Conservation (phyloP, 495 filamentous ascomycete genomes). For the Oleoguttula mirabilis region DNA sequence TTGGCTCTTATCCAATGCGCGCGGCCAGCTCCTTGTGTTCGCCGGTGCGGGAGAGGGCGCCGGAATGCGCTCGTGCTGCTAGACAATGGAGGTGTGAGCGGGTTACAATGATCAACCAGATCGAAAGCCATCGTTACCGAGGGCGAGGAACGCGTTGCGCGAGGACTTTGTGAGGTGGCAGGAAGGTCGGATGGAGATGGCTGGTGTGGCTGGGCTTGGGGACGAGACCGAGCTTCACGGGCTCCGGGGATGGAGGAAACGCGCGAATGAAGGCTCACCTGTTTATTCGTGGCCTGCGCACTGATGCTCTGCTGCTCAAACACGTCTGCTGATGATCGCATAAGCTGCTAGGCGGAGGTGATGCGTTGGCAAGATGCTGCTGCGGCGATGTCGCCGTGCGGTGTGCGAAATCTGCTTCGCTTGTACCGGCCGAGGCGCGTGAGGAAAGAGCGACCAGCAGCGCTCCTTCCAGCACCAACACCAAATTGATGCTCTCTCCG, state of each 20-base stretch:
- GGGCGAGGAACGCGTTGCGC: not conserved
- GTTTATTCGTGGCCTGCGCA: not conserved
- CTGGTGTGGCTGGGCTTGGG: not conserved
- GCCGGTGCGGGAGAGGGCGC: not conserved
- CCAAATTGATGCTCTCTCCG: not conserved
- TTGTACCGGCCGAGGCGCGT: too few species aligned
- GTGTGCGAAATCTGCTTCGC: not conserved
- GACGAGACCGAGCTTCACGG: too few species aligned
- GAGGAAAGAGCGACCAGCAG: not conserved
- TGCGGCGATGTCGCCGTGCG: not conserved
- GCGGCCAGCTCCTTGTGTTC: not conserved
- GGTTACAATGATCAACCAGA: not conserved
- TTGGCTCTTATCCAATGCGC: not conserved
- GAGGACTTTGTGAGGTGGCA: not conserved
- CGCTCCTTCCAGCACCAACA: not conserved
- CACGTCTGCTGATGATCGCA: not conserved
- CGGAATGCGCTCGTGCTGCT: not conserved
- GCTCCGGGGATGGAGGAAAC: not conserved
- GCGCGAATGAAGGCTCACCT: not conserved
- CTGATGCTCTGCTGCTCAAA: not conserved
- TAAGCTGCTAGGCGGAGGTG: not conserved
- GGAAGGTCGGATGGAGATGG: not conserved
- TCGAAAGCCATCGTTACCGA: constrained; percentile 1
- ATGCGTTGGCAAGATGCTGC: not conserved
- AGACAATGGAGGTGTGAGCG: not conserved